Base-by-base conservation (phyloP, 2,329 filamentous ascomycete species). In the Fusarium pilosicola region DNA sequence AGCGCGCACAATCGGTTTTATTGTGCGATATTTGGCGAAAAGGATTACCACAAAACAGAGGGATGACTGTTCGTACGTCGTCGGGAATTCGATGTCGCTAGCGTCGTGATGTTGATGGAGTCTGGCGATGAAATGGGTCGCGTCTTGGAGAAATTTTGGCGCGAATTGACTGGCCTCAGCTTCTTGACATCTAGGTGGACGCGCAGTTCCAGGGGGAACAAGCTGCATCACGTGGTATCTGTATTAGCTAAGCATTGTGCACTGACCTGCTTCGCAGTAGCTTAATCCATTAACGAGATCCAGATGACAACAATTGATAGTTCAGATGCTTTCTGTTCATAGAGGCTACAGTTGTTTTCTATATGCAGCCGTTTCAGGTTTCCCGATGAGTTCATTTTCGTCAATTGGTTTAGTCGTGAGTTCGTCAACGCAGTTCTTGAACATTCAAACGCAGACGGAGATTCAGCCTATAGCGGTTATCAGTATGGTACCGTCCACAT, bases 91-190 rank as follows among this genome's bases (percentile, higher is more conserved):
- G 68, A 76, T 76, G 55, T 51, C 69, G 61, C 63, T 75, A 73
- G 74, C 61, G 70, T 74, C 61, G 72, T 74, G 77, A 77, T 79
- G 71, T 73, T 68, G 77, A 78, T 78, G 71, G 74, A 77, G 74
- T 74, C 61, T 68, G 49, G 39, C 68, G 58, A 70, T 71, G 71
- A 74, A 60, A 78, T 78, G 73, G 70, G 74, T 76, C 76, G 79
- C 79, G 80, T 81, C 68, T 78, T 79, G 77, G 79, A 79, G 80
- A 81, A 83, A 81, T 81, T 82, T 83, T 81, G 81, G 82, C 80
- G 82, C 81, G 81, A 70, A 70, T 42, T 65, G 66, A 80, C 76
- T 71, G 74, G 68, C 67, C 61, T 69, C 64, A 57, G n/a, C 71
- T 72, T 70, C 56, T 59, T 72, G 63, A 72, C 51, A 75, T 70